phyloP scores from a whole-genome alignment of 192 early-diverging fungal genomes.

The Backusella luteola region DNA sequence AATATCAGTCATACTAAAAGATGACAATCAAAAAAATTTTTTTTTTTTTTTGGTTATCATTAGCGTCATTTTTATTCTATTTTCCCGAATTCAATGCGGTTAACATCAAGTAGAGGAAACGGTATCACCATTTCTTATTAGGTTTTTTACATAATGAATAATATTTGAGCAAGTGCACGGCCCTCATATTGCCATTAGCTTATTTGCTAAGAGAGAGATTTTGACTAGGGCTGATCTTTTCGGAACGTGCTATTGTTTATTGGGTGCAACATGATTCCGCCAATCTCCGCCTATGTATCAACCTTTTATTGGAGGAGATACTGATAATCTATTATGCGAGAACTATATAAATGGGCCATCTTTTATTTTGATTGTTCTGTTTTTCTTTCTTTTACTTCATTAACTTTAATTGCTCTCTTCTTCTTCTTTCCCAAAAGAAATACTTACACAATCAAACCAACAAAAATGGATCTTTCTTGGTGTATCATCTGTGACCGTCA shows the following conservation, averaged over 20 bases:
- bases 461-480: slow-evolving; percentile 21
- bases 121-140: neutral
- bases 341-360: neutral
- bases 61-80: neutral
- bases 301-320: neutral
- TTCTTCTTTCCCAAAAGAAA: neutral
- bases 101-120: neutral
- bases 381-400: neutral
- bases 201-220: neutral
- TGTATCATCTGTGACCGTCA: slow-evolving; percentile 23
- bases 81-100: neutral
- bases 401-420: neutral
- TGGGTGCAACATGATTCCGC: neutral
- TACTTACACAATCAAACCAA: neutral
- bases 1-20: neutral
- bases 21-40: neutral
- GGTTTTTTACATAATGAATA: neutral
- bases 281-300: neutral
- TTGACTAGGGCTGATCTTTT: neutral
- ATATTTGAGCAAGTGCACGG: neutral
- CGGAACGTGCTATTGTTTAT: neutral
- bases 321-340: neutral
- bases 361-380: neutral
- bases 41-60: neutral
- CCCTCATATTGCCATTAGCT: neutral